Evolutionary conservation across 345 rosid genomes (phyloP).

Genomic region (Rhizophora apiculata): DNA sequence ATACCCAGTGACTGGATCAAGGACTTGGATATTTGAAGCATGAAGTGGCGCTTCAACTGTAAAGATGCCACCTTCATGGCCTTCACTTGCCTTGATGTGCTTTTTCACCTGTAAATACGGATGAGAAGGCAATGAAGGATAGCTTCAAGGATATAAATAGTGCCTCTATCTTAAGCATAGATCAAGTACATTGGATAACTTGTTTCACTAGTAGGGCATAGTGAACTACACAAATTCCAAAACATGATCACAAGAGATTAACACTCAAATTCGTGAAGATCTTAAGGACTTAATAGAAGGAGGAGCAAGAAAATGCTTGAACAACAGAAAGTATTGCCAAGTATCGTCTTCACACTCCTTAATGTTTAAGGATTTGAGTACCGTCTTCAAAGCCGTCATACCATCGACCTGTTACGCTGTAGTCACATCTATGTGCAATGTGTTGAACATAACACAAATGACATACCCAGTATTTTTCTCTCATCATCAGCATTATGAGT

Average conservation of each 20-base stretch:
- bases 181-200: neutral
- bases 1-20: slow-evolving; percentile 94
- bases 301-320: neutral
- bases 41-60: slow-evolving; percentile 95
- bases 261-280: neutral
- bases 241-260: neutral
- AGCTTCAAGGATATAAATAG: neutral
- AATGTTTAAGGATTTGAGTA: neutral
- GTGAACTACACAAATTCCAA: neutral
- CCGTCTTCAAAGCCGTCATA: neutral
- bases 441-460: neutral
- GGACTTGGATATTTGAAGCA: slow-evolving; percentile 88
- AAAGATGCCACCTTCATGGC: slow-evolving; percentile 96
- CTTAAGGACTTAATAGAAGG: neutral
- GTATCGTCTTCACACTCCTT: neutral
- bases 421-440: neutral
- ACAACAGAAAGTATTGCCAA: neutral
- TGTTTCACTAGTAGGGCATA: neutral
- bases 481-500: neutral
- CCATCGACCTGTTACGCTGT: neutral
- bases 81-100: slow-evolving; percentile 82
- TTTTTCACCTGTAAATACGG: slow-evolving; percentile 61
- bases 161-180: neutral
- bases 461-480: neutral
- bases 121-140: neutral